phyloP scores from a whole-genome alignment of 139 green algal genomes.

The Chlorokybus atmophyticus region DNA sequence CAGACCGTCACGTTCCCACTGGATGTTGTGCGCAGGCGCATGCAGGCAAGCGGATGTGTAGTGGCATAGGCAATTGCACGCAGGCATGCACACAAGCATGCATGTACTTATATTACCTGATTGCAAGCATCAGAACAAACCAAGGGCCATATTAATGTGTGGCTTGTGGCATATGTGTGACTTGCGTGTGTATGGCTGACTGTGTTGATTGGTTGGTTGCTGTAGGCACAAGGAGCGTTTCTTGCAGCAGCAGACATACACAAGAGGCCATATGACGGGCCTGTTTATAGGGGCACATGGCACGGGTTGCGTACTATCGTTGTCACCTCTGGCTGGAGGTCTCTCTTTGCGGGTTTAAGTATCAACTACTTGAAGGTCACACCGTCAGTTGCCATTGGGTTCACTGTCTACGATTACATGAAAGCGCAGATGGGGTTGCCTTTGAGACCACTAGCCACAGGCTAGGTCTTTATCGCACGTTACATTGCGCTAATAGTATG shows the following conservation, averaged over 20 bases:
- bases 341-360: slow-evolving; percentile 53
- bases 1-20: slow-evolving; percentile 75
- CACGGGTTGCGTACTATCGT: slow-evolving; percentile 39
- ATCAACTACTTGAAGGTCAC: slow-evolving; percentile 90
- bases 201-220: no score
- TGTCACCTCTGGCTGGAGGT: slow-evolving; percentile 28
- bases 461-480: no score
- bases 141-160: no score
- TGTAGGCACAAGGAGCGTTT: no score
- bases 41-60: slow-evolving; percentile 54
- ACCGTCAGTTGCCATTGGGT: slow-evolving; percentile 80
- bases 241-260: no score
- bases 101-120: no score
- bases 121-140: no score
- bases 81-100: not conserved
- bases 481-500: no score
- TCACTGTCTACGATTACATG: slow-evolving; percentile 68
- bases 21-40: slow-evolving; percentile 74
- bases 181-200: no score
- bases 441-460: no score
- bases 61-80: not conserved
- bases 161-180: no score
- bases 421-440: slow-evolving; percentile 51
- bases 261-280: no score
- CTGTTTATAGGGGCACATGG: slow-evolving; percentile 23